Evolutionary conservation across 176 grass and related monocot genomes (phyloP), one percentile per base, ranked within the genome.

Genomic region (Microstegium vimineum): DNA sequence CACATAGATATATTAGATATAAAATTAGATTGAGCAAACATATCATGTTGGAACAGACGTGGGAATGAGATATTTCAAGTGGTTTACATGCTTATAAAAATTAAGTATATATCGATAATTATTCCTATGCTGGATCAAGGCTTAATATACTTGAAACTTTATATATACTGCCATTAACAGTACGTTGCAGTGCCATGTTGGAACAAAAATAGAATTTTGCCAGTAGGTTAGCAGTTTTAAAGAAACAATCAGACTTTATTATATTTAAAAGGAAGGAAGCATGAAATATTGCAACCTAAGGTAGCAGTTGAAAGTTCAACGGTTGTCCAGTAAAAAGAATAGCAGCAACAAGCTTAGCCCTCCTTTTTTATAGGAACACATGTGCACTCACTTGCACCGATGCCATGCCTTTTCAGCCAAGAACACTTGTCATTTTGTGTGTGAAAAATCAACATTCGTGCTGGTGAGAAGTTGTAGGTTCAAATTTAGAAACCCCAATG

Each of bases 271-370:
- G 1, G n/a, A n/a, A n/a, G n/a, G 26, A 56, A 72, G 28, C 83
- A 86, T 82, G 87, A 31, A 66, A 89, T 89, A 89, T 86, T 73
- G 64, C 64, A 71, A 16, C 23, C 18, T 56, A 43, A n/a, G n/a
- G n/a, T n/a, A 59, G n/a, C 8, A 32, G 16, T 45, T 81, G 52
- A 6, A 8, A 36, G 16, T 60, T 79, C 15, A 46, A 46, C 36
- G 66, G 18, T 73, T 63, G 61, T 69, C 22, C 14, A 73, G 35
- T 4, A 45, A 57, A 57, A 10, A 16, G 31, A 33, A 59, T 41
- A 69, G n/a, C 7, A 74, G 33, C 16, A 60, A 13, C 56, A 26
- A 80, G 16, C 62, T 54, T 8, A 26, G 7, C 6, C 1, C 10
- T 36, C n/a, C 33, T 28, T 2, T 38, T 51, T 66, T 20, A 1